These are phyloP conservation scores for Papiliotrema laurentii DNA, from an alignment of 1,284 basidiomycete genomes.

Conservation along the genomic window DNA sequence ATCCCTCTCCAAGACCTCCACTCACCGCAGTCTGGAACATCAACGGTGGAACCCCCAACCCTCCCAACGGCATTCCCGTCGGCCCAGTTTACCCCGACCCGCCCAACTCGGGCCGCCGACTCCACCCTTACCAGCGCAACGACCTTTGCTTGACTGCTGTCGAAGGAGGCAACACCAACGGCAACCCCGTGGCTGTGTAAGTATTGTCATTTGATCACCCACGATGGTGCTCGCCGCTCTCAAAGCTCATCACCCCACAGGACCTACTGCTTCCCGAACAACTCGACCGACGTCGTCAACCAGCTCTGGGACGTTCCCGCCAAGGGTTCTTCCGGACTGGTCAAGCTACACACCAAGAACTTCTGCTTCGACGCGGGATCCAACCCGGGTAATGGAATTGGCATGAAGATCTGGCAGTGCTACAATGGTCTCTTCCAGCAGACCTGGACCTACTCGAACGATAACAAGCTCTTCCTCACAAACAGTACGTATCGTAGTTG, in stretches of 20 bases:
- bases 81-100: not conserved
- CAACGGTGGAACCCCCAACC: not conserved
- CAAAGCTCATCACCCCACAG: too few species aligned
- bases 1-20: not conserved
- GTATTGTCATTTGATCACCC: not conserved
- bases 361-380: constrained; percentile 7
- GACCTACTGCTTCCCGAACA: constrained; percentile 1
- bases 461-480: constrained; percentile 5
- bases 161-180: not conserved
- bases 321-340: not conserved
- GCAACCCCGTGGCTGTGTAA: not conserved
- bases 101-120: not conserved
- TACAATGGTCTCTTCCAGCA: constrained; percentile 15
- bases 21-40: not conserved
- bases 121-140: not conserved
- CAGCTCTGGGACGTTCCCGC: constrained; percentile 3
- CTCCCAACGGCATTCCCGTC: not conserved
- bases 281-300: not conserved
- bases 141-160: constrained; percentile 1
- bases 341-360: constrained; percentile 4
- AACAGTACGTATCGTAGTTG: constrained; percentile 7
- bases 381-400: constrained; percentile 6
- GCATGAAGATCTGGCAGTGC: constrained; percentile 25
- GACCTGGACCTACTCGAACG: constrained; percentile 8
- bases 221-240: too few species aligned